Conservation (phyloP, 2,329 filamentous ascomycete genomes). For the Neurospora sp. region DNA sequence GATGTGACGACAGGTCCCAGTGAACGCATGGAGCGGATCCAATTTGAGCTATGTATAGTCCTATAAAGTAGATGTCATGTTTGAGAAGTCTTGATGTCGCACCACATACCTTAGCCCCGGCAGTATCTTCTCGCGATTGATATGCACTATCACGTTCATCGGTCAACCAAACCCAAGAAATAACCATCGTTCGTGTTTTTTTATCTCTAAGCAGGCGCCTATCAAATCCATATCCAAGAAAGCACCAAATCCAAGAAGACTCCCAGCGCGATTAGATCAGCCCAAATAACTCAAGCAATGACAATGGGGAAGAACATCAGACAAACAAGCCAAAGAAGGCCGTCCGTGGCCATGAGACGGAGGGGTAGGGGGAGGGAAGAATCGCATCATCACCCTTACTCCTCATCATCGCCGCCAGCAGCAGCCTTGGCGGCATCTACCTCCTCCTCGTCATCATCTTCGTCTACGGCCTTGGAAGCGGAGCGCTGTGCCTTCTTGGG, state of each 20-base stretch:
- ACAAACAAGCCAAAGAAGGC: neutral
- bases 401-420: conserved; percentile 22
- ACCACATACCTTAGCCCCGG: neutral
- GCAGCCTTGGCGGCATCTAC: conserved; percentile 9
- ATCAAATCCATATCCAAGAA: neutral
- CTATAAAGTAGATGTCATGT: neutral
- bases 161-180: neutral
- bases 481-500: conserved; percentile 13
- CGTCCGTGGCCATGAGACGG: neutral
- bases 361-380: neutral
- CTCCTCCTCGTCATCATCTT: conserved; percentile 23
- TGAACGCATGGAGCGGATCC: neutral
- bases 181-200: neutral
- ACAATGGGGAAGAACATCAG: neutral
- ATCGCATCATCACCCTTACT: conserved; percentile 12
- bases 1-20: neutral
- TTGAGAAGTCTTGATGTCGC: neutral
- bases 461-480: conserved; percentile 17
- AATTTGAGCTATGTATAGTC: neutral
- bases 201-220: neutral
- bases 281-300: neutral
- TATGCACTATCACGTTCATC: neutral
- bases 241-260: neutral
- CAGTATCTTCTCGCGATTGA: neutral
- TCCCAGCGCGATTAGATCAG: neutral